Evolutionary conservation across 2,329 filamentous ascomycete species (phyloP).

Genomic region (Pestalotiopsis sp.): DNA sequence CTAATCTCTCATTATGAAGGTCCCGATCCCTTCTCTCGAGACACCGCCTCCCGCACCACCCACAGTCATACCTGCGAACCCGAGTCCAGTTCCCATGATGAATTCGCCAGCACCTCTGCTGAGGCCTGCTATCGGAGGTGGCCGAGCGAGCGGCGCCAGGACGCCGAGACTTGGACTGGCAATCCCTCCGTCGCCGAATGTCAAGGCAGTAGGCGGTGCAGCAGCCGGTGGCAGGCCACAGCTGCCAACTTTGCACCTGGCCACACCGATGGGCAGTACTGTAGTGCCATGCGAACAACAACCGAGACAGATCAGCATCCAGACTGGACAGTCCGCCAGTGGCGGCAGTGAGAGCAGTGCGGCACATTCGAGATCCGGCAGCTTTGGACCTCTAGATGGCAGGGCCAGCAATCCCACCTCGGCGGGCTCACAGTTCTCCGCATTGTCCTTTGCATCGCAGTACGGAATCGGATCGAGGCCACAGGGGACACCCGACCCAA

Average conservation of each 20-base stretch:
- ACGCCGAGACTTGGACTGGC: constrained; percentile 83
- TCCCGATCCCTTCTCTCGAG: constrained; percentile 26
- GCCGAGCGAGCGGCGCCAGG: constrained; percentile 62
- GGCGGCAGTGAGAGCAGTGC: constrained; percentile 80
- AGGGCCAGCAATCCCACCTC: constrained; percentile 80
- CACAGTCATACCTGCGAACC: constrained; percentile 30
- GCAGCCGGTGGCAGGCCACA: constrained; percentile 56
- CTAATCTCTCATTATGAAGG: constrained; percentile 30
- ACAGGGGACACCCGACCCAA: constrained; percentile 77
- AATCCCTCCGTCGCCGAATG: constrained; percentile 85
- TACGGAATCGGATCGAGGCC: constrained; percentile 69
- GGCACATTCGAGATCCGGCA: constrained; percentile 80
- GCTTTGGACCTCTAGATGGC: constrained; percentile 77
- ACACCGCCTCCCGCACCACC: constrained; percentile 20
- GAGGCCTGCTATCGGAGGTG: constrained; percentile 78
- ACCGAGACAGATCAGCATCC: constrained; percentile 53
- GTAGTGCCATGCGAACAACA: constrained; percentile 71
- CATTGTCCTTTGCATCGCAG: constrained; percentile 76
- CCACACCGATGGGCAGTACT: constrained; percentile 84
- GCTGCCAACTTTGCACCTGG: constrained; percentile 80
- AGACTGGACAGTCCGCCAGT: constrained; percentile 67
- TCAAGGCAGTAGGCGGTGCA: constrained; percentile 69
- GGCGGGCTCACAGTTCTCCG: constrained; percentile 85
- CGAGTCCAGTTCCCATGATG: constrained; percentile 59
- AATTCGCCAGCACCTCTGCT: constrained; percentile 79